These are phyloP conservation scores for Dendrocalamus sinicus DNA, from an alignment of 176 grass and related monocot genomes.

Conservation along the genomic window DNA sequence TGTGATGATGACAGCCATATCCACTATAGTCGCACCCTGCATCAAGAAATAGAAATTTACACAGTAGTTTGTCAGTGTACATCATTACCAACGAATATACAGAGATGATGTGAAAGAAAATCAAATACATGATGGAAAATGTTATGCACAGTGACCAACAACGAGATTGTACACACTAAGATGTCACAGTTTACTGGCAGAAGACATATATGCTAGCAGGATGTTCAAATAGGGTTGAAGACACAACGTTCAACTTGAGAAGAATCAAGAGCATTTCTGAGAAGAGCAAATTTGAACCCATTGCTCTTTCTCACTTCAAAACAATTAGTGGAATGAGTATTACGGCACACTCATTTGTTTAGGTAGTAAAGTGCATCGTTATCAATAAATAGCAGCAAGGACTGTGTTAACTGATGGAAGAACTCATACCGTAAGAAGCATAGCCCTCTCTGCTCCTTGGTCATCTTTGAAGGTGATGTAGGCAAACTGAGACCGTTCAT, in stretches of 20 bases:
- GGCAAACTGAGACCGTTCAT: slow-evolving; percentile 73
- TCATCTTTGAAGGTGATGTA: slow-evolving; percentile 76
- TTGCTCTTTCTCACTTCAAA: neutral
- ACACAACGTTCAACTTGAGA: neutral
- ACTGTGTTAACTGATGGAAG: neutral
- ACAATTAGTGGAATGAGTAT: neutral
- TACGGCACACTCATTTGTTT: too few relatives aligned
- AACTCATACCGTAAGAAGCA: slow-evolving; percentile 81
- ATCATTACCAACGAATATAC: neutral
- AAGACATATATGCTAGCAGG: neutral
- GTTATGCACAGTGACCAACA: neutral
- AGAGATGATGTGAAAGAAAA: neutral
- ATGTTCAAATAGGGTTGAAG: neutral
- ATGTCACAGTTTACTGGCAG: neutral
- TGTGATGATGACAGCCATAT: slow-evolving; percentile 72
- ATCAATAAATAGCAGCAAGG: neutral
- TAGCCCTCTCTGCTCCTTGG: slow-evolving; percentile 76
- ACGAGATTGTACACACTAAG: neutral
- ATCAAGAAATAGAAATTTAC: neutral
- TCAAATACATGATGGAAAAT: neutral
- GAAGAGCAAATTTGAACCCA: neutral
- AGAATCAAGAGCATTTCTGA: neutral
- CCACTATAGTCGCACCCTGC: slow-evolving; percentile 85
- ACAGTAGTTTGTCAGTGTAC: too few relatives aligned
- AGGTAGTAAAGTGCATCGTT: neutral